Evolutionary conservation across 768 basidiomycete species (phyloP), one percentile per base, ranked within the genome.

Genomic region (Ramaria sp.): DNA sequence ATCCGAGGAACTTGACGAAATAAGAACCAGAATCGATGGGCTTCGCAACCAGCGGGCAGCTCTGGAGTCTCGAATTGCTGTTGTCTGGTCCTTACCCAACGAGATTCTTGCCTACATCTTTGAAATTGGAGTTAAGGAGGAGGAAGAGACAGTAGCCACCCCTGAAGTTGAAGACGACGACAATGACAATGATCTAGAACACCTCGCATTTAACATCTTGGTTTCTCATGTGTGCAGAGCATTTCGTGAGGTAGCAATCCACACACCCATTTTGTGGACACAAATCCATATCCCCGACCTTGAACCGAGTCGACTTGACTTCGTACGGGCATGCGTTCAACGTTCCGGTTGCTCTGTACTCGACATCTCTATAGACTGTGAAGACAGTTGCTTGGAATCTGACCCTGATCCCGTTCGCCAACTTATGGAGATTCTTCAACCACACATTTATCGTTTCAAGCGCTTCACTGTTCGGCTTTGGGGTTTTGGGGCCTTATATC

Each of bases 51-150:
- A 34, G 42, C 53, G 53, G 18, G 42, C 53, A 1, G 45, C n/a
- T 3, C 24, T 55, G 42, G 24, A 47, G 34, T 55, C 44, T 5
- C 53, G 53, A 3, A 48, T 47, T 32, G 53, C 53, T 12, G 24
- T 42, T 3, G 36, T 55, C 6, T 55, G 53, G 53, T 30, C 42
- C 63, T 66, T 65, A 60, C 81, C 82, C 28, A 73, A 78, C 50
- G 83, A 85, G 59, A 69, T 84, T 50, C 68, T 85, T 54, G 67
- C 76, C 18, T 68, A 76, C 42, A 75, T 84, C 20, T 82, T 88
- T 63, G 62, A 77, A 22, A 66, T 81, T 13, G 82, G 64, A 59
- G 73, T 54, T 67, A 80, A n/a, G 79, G 27, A 16, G 5, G 34
- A 55, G 36, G 43, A 44, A 36, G 27, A 32, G 16, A 32, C 8